phyloP scores from a whole-genome alignment of 2,329 filamentous ascomycete genomes.

The Colletotrichum godetiae region DNA sequence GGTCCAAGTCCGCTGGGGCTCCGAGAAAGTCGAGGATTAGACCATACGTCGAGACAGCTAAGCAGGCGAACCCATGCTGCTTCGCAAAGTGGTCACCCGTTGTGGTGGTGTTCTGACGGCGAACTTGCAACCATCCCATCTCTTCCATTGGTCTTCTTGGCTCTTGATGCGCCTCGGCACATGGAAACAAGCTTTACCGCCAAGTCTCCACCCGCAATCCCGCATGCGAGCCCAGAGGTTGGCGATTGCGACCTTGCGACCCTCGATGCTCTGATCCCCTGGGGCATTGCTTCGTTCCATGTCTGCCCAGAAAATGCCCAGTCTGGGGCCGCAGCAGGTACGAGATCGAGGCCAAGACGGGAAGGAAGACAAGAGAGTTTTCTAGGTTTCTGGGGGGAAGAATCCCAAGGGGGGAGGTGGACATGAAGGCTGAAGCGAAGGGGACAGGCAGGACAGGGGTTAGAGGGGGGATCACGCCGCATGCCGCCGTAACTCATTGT shows the following conservation, averaged over 20 bases:
- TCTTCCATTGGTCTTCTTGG: neutral
- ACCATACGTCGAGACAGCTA: neutral
- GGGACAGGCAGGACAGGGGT: neutral
- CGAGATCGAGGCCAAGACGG: constrained; percentile 33
- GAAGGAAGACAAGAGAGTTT: constrained; percentile 8
- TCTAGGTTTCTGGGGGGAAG: neutral
- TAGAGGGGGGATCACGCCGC: neutral
- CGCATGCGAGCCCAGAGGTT: constrained; percentile 15
- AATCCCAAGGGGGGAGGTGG: neutral
- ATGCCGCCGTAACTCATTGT: neutral
- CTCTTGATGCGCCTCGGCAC: constrained; percentile 24
- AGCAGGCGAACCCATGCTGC: constrained; percentile 22
- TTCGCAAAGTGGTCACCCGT: neutral
- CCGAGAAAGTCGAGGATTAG: neutral
- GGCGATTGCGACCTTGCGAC: constrained; percentile 5
- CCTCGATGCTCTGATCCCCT: constrained; percentile 1
- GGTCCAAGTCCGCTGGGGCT: constrained; percentile 11
- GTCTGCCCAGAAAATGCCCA: constrained; percentile 1
- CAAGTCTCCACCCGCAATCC: constrained; percentile 31
- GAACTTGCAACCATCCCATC: neutral
- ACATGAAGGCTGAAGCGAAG: neutral
- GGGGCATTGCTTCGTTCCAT: neutral
- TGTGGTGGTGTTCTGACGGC: neutral
- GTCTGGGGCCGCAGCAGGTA: constrained; percentile 26
- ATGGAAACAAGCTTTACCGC: constrained; percentile 35